phyloP scores from a whole-genome alignment of 345 rosid genomes.

The Bruguiera gymnorhiza region DNA sequence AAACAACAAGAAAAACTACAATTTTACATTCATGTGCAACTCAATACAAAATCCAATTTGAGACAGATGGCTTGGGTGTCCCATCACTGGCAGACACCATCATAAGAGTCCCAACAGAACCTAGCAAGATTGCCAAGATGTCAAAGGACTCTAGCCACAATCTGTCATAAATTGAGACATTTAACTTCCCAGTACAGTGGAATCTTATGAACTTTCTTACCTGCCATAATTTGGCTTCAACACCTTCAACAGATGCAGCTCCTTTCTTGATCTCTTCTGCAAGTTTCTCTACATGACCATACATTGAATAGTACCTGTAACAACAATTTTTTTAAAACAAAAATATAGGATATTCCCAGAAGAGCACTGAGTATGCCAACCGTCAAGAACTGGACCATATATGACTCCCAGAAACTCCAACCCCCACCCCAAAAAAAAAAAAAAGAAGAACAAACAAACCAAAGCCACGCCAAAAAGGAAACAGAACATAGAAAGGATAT shows the following conservation, averaged over 20 bases:
- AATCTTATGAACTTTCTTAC: slow-evolving; percentile 24
- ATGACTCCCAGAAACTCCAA: too few species aligned
- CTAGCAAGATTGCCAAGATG: too few species aligned
- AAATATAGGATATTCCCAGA: slow-evolving; percentile 7
- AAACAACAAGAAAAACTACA: neutral
- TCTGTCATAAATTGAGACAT: neutral
- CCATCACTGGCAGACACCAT: too few species aligned
- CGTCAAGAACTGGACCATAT: neutral
- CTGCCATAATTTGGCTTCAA: slow-evolving; percentile 95
- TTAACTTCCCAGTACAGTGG: neutral
- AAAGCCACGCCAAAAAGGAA: too few species aligned
- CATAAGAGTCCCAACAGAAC: too few species aligned
- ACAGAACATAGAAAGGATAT: too few species aligned
- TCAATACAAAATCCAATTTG: neutral
- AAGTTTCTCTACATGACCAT: slow-evolving; percentile 87
- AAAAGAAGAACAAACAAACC: too few species aligned
- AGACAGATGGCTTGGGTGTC: neutral
- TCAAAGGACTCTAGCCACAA: neutral
- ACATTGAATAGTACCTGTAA: slow-evolving; percentile 91
- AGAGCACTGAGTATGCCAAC: neutral
- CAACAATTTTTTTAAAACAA: neutral
- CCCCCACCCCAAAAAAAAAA: neutral
- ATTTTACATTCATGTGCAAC: neutral
- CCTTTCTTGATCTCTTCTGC: slow-evolving; percentile 94
- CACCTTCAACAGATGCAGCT: slow-evolving; percentile 92